Evolutionary conservation across 768 basidiomycete genomes (phyloP).

Genomic region (Russula virescens): DNA sequence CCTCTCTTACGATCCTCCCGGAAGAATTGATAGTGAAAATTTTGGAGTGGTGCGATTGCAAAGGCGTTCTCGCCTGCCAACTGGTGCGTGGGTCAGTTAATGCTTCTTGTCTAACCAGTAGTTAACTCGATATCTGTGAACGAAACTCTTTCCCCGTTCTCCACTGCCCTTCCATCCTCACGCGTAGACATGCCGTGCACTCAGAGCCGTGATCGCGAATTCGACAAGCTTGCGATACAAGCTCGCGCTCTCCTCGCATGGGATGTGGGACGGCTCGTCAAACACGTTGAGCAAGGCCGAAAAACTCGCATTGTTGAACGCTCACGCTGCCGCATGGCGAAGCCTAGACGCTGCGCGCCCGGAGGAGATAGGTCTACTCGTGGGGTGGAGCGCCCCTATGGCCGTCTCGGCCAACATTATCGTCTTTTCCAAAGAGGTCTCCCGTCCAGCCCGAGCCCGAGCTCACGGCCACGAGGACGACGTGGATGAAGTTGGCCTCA

Average conservation of each 20-base stretch:
- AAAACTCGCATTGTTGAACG: constrained; percentile 2
- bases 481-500: no score
- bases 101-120: neutral
- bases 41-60: constrained; percentile 8
- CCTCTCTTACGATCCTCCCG: neutral
- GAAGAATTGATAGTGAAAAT: constrained; percentile 11
- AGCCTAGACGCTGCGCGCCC: neutral
- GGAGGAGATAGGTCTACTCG: neutral
- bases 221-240: constrained; percentile 14
- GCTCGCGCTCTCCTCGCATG: constrained; percentile 4
- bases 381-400: constrained; percentile 5
- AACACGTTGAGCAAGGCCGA: neutral
- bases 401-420: constrained; percentile 10
- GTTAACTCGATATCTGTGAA: neutral
- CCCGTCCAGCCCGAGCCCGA: neutral
- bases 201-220: neutral
- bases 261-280: constrained; percentile 10
- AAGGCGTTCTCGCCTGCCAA: constrained; percentile 5
- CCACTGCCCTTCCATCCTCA: no score
- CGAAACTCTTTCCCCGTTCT: no score
- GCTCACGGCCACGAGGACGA: neutral
- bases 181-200: constrained; percentile 6
- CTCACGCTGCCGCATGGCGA: constrained; percentile 1
- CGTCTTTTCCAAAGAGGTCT: constrained; percentile 1
- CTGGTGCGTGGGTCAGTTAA: neutral